Percentiles rank a stretch among this genome's conserved stretches.
phyloP scores from a whole-genome alignment of 1,139 yeast species.

The Blastobotrys buckinghamii region DNA sequence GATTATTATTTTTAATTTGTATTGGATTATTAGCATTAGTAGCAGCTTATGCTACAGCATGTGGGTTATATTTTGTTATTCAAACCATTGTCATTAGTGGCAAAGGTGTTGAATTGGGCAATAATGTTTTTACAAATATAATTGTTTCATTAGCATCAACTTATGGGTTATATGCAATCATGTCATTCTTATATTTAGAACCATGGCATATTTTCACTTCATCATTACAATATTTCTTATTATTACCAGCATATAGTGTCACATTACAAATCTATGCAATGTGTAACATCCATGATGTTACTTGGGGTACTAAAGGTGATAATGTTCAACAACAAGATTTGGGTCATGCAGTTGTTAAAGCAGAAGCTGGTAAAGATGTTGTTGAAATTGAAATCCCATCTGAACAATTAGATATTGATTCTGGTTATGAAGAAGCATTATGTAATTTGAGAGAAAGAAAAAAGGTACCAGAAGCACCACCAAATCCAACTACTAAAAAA shows the following conservation, averaged over 20 bases:
- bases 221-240: conserved; percentile 73
- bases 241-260: conserved; percentile 88
- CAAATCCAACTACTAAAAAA: conserved; percentile 49
- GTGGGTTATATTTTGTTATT: conserved; percentile 76
- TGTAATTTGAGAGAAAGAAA: conserved; percentile 71
- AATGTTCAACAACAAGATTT: conserved; percentile 61
- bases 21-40: conserved; percentile 70
- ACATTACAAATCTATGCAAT: conserved; percentile 90
- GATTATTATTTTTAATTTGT: conserved; percentile 60
- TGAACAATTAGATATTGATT: conserved; percentile 86
- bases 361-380: conserved; percentile 48
- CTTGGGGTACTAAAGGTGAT: conserved; percentile 98
- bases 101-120: conserved; percentile 36
- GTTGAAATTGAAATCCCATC: conserved; percentile 87
- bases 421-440: conserved; percentile 72
- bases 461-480: conserved; percentile 43
- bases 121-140: conserved; percentile 60
- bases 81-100: conserved; percentile 43
- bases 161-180: conserved; percentile 73
- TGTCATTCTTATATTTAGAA: conserved; percentile 77
- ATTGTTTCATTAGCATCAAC: conserved; percentile 79
- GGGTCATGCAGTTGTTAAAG: conserved; percentile 57
- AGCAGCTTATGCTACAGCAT: conserved; percentile 72
- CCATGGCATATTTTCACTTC: conserved; percentile 94
- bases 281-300: conserved; percentile 92